These are phyloP conservation scores for Clonostachys sp. DNA, from an alignment of 2,329 filamentous ascomycete genomes.

Conservation along the genomic window DNA sequence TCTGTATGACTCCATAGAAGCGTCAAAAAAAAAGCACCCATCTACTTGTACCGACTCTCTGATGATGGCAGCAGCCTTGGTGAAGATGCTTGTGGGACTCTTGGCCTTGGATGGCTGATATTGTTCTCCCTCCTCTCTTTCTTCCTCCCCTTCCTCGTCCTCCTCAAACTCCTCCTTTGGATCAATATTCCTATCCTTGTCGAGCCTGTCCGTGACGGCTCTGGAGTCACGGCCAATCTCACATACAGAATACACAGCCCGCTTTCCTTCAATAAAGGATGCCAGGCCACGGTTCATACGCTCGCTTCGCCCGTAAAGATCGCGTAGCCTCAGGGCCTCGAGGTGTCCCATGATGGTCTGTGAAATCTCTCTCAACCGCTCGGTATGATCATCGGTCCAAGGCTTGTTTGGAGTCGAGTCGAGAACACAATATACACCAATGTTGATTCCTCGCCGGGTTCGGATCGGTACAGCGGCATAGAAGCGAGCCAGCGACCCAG, in stretches of 20 bases:
- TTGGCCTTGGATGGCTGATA: too few species aligned
- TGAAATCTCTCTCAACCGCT: conserved; percentile 16
- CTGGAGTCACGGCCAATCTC: too few species aligned
- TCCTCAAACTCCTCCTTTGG: too few species aligned
- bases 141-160: neutral
- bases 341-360: conserved; percentile 27
- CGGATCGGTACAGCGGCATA: conserved; percentile 35
- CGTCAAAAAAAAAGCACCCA: conserved; percentile 25
- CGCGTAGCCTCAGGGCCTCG: conserved; percentile 17
- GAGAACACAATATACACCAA: conserved; percentile 31
- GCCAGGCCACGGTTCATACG: conserved; percentile 28
- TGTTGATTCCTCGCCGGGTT: conserved; percentile 30
- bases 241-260: too few species aligned
- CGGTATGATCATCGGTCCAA: conserved; percentile 17
- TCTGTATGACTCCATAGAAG: neutral
- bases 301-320: conserved; percentile 19
- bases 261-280: conserved; percentile 24
- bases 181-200: too few species aligned
- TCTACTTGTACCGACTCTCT: conserved; percentile 31
- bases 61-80: conserved; percentile 37
- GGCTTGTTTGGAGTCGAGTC: conserved; percentile 3
- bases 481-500: conserved; percentile 19
- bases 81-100: conserved; percentile 19
- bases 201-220: too few species aligned
- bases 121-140: too few species aligned